Base-by-base conservation (phyloP, 371 early-diverging fungal genomes). In the Haplosporangium sp. region DNA sequence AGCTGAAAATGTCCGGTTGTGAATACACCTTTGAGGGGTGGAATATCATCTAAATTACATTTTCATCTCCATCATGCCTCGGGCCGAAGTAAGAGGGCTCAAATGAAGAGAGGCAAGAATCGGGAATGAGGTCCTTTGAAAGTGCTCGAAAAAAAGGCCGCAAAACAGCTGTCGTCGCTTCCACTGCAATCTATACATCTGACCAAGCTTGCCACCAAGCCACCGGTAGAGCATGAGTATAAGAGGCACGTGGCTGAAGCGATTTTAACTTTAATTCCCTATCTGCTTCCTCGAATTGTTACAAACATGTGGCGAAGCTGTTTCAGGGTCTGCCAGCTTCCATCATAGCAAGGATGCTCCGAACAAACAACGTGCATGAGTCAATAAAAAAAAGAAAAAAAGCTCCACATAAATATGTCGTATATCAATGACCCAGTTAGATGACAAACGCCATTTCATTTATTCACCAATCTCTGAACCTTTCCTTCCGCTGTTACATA, bases 241-340 rank as follows among this genome's bases (percentile, higher is more conserved):
- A n/a, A n/a, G n/a, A n/a, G 14, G 5, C 38, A 45, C 3, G 18
- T 21, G 47, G 14, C 45, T 45, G 37, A 29, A 50, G 50, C 8
- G 13, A 7, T 23, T 29, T 5, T 7, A 42, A 50, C 20, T 37
- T 23, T 42, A 38, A 51, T 64, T 56, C 23, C 42, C 58, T 64
- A 64, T 64, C 65, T 47, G 45, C 18, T 48, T n/a, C 59, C 48
- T 42, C 38, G 20, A n/a, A 59, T 40, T 9, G n/a, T n/a, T n/a
- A 43, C 38, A 64, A 64, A 64, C 64, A 64, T 56, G 64, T 64
- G 65, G 65, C 65, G 18, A 51, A 36, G 50, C 50, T 16, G 29
- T 18, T 41, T 48, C 46, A 38, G 46, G 18, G 29, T 50, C 38
- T 51, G 9, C n/a, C n/a, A n/a, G n/a, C n/a, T n/a, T n/a, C n/a